Evolutionary conservation across 768 basidiomycete species (phyloP).

Genomic region (Tephrocybe sp.): DNA sequence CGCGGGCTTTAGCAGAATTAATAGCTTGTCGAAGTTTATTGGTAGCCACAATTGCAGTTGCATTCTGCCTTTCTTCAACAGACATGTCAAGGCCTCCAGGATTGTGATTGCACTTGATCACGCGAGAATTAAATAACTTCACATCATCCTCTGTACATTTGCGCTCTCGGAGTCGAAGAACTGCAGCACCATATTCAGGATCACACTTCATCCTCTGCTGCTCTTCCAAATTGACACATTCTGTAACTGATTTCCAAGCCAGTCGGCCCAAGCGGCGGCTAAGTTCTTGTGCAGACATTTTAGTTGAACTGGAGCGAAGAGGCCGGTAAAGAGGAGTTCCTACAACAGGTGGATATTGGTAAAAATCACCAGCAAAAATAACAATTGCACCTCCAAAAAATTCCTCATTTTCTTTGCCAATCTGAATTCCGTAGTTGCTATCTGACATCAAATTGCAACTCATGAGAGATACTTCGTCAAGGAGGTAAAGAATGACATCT

Average conservation of each 20-base stretch:
- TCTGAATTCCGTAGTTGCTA: no score
- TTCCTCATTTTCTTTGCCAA: slow-evolving; percentile 20
- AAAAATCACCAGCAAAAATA: slow-evolving; percentile 33
- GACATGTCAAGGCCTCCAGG: slow-evolving; percentile 14
- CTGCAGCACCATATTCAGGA: slow-evolving; percentile 2
- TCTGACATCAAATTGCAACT: no score
- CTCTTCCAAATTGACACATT: background rate
- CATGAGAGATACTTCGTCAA: slow-evolving; percentile 29
- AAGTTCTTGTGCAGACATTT: slow-evolving; percentile 9
- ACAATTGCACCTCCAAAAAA: slow-evolving; percentile 29
- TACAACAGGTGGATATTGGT: slow-evolving; percentile 29
- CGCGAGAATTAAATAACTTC: slow-evolving; percentile 4
- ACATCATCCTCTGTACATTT: slow-evolving; percentile 24
- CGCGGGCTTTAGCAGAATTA: background rate
- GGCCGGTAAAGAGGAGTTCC: slow-evolving; percentile 26
- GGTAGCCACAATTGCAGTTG: slow-evolving; percentile 3
- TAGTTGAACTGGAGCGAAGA: slow-evolving; percentile 16
- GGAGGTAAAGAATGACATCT: slow-evolving; percentile 21
- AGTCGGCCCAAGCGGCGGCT: background rate
- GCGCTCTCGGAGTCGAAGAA: slow-evolving; percentile 21
- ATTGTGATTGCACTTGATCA: slow-evolving; percentile 9
- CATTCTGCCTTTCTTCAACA: background rate
- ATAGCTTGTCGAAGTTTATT: slow-evolving; percentile 1
- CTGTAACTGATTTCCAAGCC: slow-evolving; percentile 3
- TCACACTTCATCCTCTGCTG: slow-evolving; percentile 2